Percentiles rank a stretch among this genome's conserved stretches.
These are phyloP conservation scores for Hibiscus tridactylites DNA, from an alignment of 345 rosid species.

Conservation along the genomic window DNA sequence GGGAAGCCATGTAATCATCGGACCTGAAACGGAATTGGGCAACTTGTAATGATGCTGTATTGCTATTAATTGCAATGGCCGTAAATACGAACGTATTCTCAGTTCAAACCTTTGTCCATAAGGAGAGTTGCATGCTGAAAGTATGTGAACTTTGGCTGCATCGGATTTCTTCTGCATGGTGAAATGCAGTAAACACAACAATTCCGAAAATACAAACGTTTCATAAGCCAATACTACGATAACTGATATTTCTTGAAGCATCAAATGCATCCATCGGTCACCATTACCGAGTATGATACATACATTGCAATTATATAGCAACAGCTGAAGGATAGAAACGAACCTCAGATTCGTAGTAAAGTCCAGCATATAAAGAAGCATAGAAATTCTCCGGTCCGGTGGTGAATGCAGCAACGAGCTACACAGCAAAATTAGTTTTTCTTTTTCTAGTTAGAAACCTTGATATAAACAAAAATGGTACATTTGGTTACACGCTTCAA, in stretches of 20 bases:
- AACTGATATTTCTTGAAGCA: neutral
- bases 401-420: conserved; percentile 60
- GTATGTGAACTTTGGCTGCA: conserved; percentile 50
- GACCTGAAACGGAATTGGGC: conserved; percentile 46
- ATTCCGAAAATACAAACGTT: neutral
- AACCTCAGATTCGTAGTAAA: conserved; percentile 82
- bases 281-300: neutral
- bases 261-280: neutral
- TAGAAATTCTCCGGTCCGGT: conserved; percentile 51
- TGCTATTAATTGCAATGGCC: neutral
- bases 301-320: neutral
- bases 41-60: neutral
- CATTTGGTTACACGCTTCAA: neutral
- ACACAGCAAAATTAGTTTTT: conserved; percentile 7
- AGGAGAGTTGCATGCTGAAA: conserved; percentile 52
- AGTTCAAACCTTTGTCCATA: conserved; percentile 65
- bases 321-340: neutral
- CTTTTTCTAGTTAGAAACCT: neutral
- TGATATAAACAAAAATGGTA: neutral
- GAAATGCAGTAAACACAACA: neutral
- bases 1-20: conserved; percentile 80
- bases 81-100: neutral
- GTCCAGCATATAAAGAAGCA: conserved; percentile 74
- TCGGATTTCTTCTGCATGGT: conserved; percentile 54
- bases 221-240: neutral